phyloP scores from a whole-genome alignment of 192 early-diverging fungal species.

The Entomortierella lignicola region DNA sequence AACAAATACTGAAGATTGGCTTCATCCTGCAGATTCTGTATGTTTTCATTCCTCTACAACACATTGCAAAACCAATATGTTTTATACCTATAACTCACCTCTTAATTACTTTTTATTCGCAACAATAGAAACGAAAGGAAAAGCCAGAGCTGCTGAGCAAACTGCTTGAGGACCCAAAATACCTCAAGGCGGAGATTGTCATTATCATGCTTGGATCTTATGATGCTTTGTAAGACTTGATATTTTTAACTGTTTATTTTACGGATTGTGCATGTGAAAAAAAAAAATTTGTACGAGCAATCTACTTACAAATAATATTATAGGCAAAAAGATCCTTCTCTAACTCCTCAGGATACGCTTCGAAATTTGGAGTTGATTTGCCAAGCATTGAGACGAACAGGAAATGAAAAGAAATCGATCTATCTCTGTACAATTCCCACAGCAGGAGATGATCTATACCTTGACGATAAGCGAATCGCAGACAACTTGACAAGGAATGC shows the following conservation, averaged over 20 bases:
- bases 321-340: conserved; percentile 31
- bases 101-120: too few species aligned
- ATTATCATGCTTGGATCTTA: conserved; percentile 52
- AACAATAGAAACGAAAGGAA: conserved; percentile 37
- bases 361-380: conserved; percentile 48
- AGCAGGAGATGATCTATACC: conserved; percentile 42
- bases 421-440: conserved; percentile 51
- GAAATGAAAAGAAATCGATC: conserved; percentile 37
- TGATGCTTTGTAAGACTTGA: conserved; percentile 41
- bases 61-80: neutral
- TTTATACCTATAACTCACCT: too few species aligned
- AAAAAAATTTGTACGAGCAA: too few species aligned
- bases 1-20: conserved; percentile 50
- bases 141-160: conserved; percentile 34
- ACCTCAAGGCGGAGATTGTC: conserved; percentile 45
- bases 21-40: conserved; percentile 54
- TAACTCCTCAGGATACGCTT: conserved; percentile 35
- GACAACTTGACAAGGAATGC: conserved; percentile 39
- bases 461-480: conserved; percentile 23
- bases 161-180: conserved; percentile 42
- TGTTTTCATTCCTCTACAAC: too few species aligned
- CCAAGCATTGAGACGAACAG: conserved; percentile 33
- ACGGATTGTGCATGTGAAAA: too few species aligned
- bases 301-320: neutral
- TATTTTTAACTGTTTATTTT: too few species aligned